Conservation (phyloP, 139 green algal genomes). For the Astrephomene gubernaculifera region DNA sequence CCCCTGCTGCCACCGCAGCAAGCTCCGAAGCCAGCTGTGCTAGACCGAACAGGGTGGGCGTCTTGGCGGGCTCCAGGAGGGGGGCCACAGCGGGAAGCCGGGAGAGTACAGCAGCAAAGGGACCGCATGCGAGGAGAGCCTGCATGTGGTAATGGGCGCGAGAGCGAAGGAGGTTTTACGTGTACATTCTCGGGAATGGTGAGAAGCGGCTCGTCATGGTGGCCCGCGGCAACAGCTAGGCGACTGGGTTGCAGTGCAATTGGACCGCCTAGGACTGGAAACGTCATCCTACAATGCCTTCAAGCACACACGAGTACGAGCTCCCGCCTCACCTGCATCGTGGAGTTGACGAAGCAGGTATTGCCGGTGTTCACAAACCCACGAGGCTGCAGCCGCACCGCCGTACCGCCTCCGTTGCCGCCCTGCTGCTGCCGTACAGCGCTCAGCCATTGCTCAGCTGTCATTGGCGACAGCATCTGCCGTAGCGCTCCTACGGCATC, state of each 20-base stretch:
- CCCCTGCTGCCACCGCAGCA: not conserved
- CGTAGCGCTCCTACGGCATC: not conserved
- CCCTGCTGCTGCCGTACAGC: conserved; percentile 18
- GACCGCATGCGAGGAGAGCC: conserved; percentile 74
- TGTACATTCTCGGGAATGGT: too few relatives aligned
- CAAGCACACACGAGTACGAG: too few relatives aligned
- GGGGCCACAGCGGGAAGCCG: conserved; percentile 54
- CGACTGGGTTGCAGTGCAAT: too few relatives aligned
- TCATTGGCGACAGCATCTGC: conserved; percentile 12
- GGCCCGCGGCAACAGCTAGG: too few relatives aligned
- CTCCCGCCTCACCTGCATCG: conserved; percentile 73
- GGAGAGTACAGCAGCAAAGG: conserved; percentile 75
- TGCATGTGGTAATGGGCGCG: too few relatives aligned
- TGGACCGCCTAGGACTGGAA: too few relatives aligned
- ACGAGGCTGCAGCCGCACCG: conserved; percentile 60
- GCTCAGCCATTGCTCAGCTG: conserved; percentile 8
- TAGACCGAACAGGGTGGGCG: conserved; percentile 72
- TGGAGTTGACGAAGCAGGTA: conserved; percentile 87
- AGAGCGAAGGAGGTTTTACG: too few relatives aligned
- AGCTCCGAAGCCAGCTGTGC: conserved; percentile 68
- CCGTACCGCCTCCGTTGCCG: not conserved
- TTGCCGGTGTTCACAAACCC: conserved; percentile 87
- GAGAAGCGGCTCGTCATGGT: too few relatives aligned
- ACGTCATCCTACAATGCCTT: too few relatives aligned
- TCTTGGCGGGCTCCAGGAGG: conserved; percentile 50